These are phyloP conservation scores for Penicillium bialowiezense DNA, from an alignment of 495 filamentous ascomycete genomes.

Conservation along the genomic window DNA sequence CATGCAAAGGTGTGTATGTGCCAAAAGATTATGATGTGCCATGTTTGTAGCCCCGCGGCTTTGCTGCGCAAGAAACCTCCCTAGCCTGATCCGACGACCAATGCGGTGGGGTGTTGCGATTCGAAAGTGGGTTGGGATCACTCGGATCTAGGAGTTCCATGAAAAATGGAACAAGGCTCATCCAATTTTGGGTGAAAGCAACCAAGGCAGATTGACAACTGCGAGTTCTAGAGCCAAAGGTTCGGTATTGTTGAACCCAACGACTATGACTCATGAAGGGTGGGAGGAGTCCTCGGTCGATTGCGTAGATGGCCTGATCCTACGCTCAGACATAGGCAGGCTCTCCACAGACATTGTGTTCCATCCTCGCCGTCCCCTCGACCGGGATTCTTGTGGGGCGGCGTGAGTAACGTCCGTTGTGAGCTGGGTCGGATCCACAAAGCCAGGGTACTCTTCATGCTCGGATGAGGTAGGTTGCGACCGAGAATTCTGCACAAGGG, in stretches of 20 bases:
- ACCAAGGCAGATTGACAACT: too few species aligned
- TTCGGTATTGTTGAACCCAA: too few species aligned
- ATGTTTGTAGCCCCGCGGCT: background rate
- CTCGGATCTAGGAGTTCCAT: too few species aligned
- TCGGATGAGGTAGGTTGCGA: conserved; percentile 36
- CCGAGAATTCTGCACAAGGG: conserved; percentile 28
- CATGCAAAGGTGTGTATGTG: background rate
- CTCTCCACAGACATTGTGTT: conserved; percentile 35
- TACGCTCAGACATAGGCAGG: conserved; percentile 25
- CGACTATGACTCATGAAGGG: conserved; percentile 22
- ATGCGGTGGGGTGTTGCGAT: background rate
- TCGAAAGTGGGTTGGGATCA: too few species aligned
- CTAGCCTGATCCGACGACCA: too few species aligned
- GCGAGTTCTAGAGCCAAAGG: too few species aligned
- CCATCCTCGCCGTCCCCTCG: conserved; percentile 20
- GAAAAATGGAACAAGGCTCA: too few species aligned
- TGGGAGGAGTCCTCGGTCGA: conserved; percentile 15
- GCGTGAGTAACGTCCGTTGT: conserved; percentile 39
- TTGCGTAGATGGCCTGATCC: conserved; percentile 19
- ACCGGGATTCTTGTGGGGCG: conserved; percentile 16
- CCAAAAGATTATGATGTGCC: background rate
- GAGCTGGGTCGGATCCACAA: conserved; percentile 38
- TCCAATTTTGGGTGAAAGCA: too few species aligned
- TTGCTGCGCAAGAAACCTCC: background rate
- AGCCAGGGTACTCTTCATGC: conserved; percentile 34